Base-by-base conservation (phyloP, 1,139 yeast genomes). In the Taphrina pruni region DNA sequence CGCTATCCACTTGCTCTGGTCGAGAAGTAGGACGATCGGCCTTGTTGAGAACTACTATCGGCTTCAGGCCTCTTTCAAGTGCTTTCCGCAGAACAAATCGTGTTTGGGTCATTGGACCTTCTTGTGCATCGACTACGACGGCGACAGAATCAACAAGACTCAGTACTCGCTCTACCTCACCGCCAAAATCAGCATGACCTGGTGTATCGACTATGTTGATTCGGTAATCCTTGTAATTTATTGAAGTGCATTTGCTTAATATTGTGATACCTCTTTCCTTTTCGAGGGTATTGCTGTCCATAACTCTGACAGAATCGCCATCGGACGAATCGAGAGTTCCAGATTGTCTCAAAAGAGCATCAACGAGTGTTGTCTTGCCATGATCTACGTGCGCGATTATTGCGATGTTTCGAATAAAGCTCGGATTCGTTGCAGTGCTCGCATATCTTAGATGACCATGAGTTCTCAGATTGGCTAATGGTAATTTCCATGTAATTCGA, bases 351-450 rank as follows among this genome's bases (percentile, higher is more conserved):
- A 94, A 80, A 50, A 94, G 80, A 66, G 98, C 80, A 76, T 94
- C 99, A 71, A 96, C 88, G 26, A 94, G 78, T 36, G 99, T 94
- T 1, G 97, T 90, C 77, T 94, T 94, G 0, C 99, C 99, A 78
- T 94, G 99, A 77, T 94, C 99, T 50, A 94, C 95, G 81, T 94
- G 99, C 1, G 99, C 98, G 46, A 92, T 97, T 70, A 94, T 93
- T 72, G 96, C 90, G 78, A 94, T 93, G 78, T 92, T 93, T 72
- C 99, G 79, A 77, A 89, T 93, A 74, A 91, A 82, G 17, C 87
- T 83, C 66, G 86, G 86, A 72, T 56, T 20, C 21, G 60, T 35
- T 9, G 60, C 61, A 11, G 57, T 60, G 50, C 65, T 60, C 32
- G 54, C 60, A 41, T 17, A 32, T 11, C 60, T 35, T 56, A 36